Evolutionary conservation across 2,329 filamentous ascomycete genomes (phyloP).

Genomic region (Aspergillus terreus): DNA sequence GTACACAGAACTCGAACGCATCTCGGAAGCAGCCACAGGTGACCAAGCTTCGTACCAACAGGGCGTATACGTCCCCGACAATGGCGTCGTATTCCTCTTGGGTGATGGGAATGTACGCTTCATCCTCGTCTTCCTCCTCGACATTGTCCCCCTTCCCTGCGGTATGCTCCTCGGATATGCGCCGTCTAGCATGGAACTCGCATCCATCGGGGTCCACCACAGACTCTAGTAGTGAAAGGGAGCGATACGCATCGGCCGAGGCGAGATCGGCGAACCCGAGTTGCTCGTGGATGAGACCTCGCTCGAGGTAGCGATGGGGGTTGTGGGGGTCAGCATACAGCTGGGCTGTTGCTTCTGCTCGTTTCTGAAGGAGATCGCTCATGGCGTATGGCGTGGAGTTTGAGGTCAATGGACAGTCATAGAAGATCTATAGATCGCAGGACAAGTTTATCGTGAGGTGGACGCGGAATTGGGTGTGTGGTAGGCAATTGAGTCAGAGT

Average conservation of each 20-base stretch:
- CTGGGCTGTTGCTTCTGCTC: constrained; percentile 52
- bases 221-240: constrained; percentile 81
- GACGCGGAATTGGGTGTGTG: background rate
- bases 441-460: background rate
- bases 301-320: constrained; percentile 40
- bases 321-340: constrained; percentile 41
- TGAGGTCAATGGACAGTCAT: background rate
- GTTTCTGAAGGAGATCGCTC: constrained; percentile 35
- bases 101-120: constrained; percentile 24
- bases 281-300: constrained; percentile 66
- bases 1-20: constrained; percentile 38
- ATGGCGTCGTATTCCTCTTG: constrained; percentile 32
- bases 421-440: background rate
- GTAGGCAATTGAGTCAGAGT: background rate
- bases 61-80: constrained; percentile 33
- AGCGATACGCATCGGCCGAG: constrained; percentile 83
- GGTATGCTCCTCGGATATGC: constrained; percentile 20
- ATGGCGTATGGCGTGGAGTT: constrained; percentile 17
- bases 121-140: constrained; percentile 39
- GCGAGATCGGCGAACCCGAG: constrained; percentile 88
- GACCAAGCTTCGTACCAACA: constrained; percentile 36
- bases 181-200: constrained; percentile 70
- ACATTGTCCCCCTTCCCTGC: constrained; percentile 10
- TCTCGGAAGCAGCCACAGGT: constrained; percentile 39
- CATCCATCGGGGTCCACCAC: constrained; percentile 68